Percentiles rank a stretch among this genome's conserved stretches.
These are phyloP conservation scores for Verticillium klebahnii DNA, from an alignment of 2,329 filamentous ascomycete species.

Conservation along the genomic window DNA sequence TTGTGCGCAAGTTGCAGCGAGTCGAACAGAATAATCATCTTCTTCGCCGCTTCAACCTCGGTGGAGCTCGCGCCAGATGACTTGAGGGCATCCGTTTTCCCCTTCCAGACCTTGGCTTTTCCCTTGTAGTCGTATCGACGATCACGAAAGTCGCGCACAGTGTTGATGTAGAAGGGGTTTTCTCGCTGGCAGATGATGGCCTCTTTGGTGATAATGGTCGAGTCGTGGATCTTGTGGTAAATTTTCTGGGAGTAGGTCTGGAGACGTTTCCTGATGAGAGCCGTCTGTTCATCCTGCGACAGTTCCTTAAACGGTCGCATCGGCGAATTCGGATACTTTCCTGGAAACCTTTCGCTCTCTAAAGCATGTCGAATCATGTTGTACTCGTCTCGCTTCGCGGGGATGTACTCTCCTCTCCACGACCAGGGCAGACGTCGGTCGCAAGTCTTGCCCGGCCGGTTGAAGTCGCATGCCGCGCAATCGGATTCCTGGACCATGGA, in stretches of 20 bases:
- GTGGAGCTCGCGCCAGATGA: constrained; percentile 67
- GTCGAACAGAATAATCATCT: constrained; percentile 97
- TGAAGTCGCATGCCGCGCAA: constrained; percentile 97
- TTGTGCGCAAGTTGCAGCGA: constrained; percentile 96
- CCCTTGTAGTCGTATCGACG: constrained; percentile 98
- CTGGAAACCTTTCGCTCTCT: constrained; percentile 89
- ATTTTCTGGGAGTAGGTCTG: constrained; percentile 97
- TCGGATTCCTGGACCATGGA: constrained; percentile 98
- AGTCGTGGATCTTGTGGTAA: constrained; percentile 98
- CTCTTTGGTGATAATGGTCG: constrained; percentile 86
- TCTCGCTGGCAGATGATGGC: constrained; percentile 98
- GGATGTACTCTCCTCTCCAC: constrained; percentile 96
- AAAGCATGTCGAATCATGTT: constrained; percentile 96
- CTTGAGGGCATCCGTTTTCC: constrained; percentile 85
- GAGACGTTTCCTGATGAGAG: constrained; percentile 76
- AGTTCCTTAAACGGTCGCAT: constrained; percentile 76
- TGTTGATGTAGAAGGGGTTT: constrained; percentile 97
- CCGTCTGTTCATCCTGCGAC: constrained; percentile 74
- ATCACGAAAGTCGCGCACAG: constrained; percentile 92
- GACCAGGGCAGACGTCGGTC: constrained; percentile 93
- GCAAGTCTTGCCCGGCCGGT: constrained; percentile 93
- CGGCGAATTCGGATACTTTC: constrained; percentile 66
- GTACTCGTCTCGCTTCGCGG: constrained; percentile 95
- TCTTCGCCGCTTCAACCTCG: constrained; percentile 92
- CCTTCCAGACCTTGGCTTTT: constrained; percentile 97